Percentiles rank a stretch among this genome's conserved stretches.
phyloP scores from a whole-genome alignment of 768 basidiomycete genomes.

The Pleurotus tuber-regium region DNA sequence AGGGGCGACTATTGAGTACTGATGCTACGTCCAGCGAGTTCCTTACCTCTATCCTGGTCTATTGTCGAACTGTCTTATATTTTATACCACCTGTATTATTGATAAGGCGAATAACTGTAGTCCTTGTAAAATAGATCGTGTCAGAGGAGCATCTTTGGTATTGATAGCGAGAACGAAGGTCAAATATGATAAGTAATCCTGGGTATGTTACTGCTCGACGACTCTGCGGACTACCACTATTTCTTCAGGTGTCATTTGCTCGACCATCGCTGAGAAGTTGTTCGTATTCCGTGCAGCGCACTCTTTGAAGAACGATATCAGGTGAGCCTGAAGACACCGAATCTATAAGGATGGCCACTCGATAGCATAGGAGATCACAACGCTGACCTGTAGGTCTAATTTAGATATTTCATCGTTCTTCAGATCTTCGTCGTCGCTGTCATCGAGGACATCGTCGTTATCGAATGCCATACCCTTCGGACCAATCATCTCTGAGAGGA shows the following conservation, averaged over 20 bases:
- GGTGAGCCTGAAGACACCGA: conserved; percentile 48
- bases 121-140: too few species aligned
- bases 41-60: too few species aligned
- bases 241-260: conserved; percentile 71
- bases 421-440: conserved; percentile 84
- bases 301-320: conserved; percentile 69
- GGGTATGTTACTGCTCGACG: conserved; percentile 24
- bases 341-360: not conserved
- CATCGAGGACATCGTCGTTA: conserved; percentile 73
- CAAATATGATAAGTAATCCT: too few species aligned
- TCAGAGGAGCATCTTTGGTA: too few species aligned
- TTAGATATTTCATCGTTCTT: conserved; percentile 82
- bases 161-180: too few species aligned
- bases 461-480: conserved; percentile 72
- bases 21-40: too few species aligned
- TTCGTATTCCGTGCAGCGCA: conserved; percentile 60
- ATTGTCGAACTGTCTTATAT: too few species aligned
- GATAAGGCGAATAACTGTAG: too few species aligned
- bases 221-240: conserved; percentile 58
- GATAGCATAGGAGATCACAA: not conserved
- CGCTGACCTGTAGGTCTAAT: conserved; percentile 73
- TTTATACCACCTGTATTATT: too few species aligned
- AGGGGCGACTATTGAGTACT: too few species aligned
- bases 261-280: conserved; percentile 61
- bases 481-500: conserved; percentile 81